These are phyloP conservation scores for Pythium scleroteichum DNA, from an alignment of 352 stramenopile species.

Conservation along the genomic window DNA sequence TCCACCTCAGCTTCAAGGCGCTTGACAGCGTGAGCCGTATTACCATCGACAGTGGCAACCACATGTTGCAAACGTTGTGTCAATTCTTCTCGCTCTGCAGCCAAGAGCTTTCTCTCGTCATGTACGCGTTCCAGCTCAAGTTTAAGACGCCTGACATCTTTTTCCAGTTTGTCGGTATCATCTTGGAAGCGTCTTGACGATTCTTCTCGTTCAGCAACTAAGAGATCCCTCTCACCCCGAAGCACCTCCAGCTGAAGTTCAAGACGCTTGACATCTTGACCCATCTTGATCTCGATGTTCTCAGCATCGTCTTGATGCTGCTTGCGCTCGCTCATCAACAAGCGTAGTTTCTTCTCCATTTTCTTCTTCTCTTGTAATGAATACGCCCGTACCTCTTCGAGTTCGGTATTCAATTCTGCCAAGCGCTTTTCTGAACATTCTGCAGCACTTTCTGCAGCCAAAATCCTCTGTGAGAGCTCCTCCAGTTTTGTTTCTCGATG, in stretches of 20 bases:
- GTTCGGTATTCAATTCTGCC: not conserved
- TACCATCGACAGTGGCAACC: no score
- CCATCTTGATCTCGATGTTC: constrained; percentile 15
- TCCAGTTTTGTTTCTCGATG: not conserved
- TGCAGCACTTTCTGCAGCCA: not conserved
- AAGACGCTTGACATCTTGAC: constrained; percentile 23
- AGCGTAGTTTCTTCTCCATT: constrained; percentile 51
- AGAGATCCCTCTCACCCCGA: not conserved
- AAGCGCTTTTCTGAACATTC: not conserved
- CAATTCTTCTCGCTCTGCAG: no score
- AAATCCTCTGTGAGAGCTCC: not conserved
- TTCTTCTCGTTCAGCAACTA: constrained; percentile 13
- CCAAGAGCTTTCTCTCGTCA: no score
- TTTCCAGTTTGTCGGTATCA: constrained; percentile 12
- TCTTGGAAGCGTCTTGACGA: constrained; percentile 15
- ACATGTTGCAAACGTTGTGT: no score
- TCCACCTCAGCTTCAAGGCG: no score
- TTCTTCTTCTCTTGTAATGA: constrained; percentile 50
- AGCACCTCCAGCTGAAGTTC: constrained; percentile 4
- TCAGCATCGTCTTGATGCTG: constrained; percentile 21
- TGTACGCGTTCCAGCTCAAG: constrained; percentile 1
- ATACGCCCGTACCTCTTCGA: not conserved
- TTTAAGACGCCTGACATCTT: constrained; percentile 24
- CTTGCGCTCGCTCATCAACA: constrained; percentile 36
- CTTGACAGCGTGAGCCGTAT: no score